Base-by-base conservation (phyloP, 805 yeast genomes). In the Yamadazyma insecticola region DNA sequence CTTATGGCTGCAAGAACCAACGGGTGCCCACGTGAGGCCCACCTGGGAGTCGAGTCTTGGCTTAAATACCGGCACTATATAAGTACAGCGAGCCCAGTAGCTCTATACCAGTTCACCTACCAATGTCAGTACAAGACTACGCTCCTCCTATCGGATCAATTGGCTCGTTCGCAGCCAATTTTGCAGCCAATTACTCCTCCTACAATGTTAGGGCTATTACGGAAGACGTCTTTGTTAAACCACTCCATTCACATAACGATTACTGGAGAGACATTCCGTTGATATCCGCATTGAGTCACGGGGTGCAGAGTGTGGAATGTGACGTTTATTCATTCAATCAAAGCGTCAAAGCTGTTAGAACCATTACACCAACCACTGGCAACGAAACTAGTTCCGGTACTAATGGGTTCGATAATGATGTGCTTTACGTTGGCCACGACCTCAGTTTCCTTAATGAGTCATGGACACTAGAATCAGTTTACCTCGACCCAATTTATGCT, bases 211-310 rank as follows among this genome's bases (percentile, higher is more conserved):
- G 62, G 37, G 39, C 47, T 13, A 39, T 57, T 18, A 62, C 60
- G 11, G 40, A 60, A 30, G 66, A 64, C 22, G 64, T 67, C 2
- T 48, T 60, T 22, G 56, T 60, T 30, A 67, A 63, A 36, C 60
- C 61, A 5, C 58, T 78, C 13, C 87, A 80, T 49, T 76, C 83
- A 1, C 87, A 80, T 47, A 80, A 80, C 47, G 87, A 80, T 48
- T 81, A 80, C 51, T 76, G 81, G 81, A 56, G 86, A 45, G 40
- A 48, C 4, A 47, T 59, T 4, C 87, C 87, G 1, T 57, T 80
- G 2, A 63, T 72, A 31, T 78, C 77, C 36, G 85, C 85, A 0
- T 48, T 74, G 20, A 51, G 60, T n/a, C 48, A 67, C 6, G 88
- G 88, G 2, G 64, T 72, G 19, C 63, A 65, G 26, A 72, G 81